These are phyloP conservation scores for Fusarium newnesense DNA, from an alignment of 2,329 filamentous ascomycete genomes.

Conservation along the genomic window DNA sequence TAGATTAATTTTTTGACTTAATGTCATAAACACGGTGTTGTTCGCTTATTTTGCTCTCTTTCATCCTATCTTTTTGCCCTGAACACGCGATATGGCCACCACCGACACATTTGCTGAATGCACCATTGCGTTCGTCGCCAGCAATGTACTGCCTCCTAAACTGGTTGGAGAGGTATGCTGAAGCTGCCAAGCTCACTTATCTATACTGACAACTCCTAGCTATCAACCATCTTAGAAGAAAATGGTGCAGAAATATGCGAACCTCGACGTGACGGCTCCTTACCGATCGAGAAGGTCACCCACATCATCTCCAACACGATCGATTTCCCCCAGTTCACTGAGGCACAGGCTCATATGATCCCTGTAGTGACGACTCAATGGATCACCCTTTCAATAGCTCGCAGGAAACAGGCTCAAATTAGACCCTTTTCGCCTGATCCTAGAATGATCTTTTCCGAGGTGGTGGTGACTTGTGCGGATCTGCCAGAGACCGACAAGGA, in stretches of 20 bases:
- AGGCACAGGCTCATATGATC: constrained; percentile 79
- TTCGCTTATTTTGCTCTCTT: constrained; percentile 2
- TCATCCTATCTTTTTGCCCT: constrained; percentile 2
- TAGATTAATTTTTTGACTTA: neutral
- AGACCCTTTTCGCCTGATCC: constrained; percentile 92
- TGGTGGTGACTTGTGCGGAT: constrained; percentile 84
- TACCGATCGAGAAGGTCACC: constrained; percentile 60
- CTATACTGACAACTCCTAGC: constrained; percentile 44
- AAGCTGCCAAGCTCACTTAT: too few species aligned
- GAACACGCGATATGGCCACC: constrained; percentile 43
- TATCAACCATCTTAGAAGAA: constrained; percentile 56
- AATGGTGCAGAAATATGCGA: constrained; percentile 63
- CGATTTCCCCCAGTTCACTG: constrained; percentile 89
- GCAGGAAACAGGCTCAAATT: constrained; percentile 77
- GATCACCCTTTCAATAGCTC: constrained; percentile 77
- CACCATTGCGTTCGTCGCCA: constrained; percentile 58
- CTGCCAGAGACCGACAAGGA: constrained; percentile 89
- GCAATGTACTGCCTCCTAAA: constrained; percentile 52
- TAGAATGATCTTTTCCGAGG: constrained; percentile 86
- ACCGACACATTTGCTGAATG: constrained; percentile 55
- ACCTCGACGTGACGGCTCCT: constrained; percentile 58
- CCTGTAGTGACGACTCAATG: constrained; percentile 86
- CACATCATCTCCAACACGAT: constrained; percentile 77
- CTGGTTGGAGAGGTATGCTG: constrained; percentile 53
- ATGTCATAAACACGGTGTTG: constrained; percentile 22